Evolutionary conservation across 805 yeast species (phyloP).

Genomic region (Candida namnaoensis): DNA sequence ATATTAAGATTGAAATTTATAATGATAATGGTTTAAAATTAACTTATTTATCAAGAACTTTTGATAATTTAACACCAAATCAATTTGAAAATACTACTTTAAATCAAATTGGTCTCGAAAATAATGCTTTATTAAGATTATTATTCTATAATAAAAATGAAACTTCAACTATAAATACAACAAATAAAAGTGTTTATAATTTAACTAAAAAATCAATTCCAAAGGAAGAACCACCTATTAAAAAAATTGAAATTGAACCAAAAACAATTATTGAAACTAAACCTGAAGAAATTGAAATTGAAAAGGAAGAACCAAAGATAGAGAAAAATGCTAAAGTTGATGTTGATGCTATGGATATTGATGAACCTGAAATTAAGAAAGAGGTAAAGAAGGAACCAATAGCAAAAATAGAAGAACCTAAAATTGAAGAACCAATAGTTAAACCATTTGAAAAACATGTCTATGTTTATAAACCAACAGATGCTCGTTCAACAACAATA

Average conservation of each 20-base stretch:
- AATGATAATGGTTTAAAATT: slow-evolving; percentile 8
- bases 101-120: slow-evolving; percentile 13
- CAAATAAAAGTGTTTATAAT: not conserved
- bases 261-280: not conserved
- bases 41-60: slow-evolving; percentile 10
- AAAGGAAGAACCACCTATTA: too few relatives aligned
- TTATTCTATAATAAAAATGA: not conserved
- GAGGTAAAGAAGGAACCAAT: not conserved
- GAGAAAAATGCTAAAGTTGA: too few relatives aligned
- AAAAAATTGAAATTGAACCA: not conserved
- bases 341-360: too few relatives aligned
- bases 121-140: slow-evolving; percentile 17
- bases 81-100: slow-evolving; percentile 4
- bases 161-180: not conserved
- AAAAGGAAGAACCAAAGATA: not conserved
- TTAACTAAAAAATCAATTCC: not conserved
- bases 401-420: not conserved
- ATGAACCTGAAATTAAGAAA: not conserved
- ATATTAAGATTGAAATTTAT: slow-evolving; percentile 7
- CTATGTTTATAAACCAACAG: slow-evolving; percentile 13
- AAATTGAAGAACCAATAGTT: not conserved
- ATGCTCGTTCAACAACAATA: not conserved
- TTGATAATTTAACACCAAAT: slow-evolving; percentile 3
- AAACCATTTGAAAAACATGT: slow-evolving; percentile 8
- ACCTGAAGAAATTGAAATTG: not conserved